Evolutionary conservation across 31 red algal species (phyloP), one percentile per base, ranked within the genome.

Genomic region (Odonthalia washingtoniensis): DNA sequence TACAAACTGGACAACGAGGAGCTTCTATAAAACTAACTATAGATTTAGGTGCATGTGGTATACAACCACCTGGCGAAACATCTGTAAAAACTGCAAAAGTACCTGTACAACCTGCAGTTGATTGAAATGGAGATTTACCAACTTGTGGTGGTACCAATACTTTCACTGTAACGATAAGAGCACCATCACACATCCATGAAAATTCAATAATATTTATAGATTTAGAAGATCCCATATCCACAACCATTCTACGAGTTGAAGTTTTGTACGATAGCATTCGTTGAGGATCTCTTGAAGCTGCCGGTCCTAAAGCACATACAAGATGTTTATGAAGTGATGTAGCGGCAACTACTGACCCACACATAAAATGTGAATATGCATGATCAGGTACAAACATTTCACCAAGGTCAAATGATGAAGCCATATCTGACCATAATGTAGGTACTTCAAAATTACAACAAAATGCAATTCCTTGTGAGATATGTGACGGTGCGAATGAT

Each of bases 381-480:
- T 92, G 90, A 60, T 87, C 76, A 1, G 90, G 90, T 44, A 92
- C 80, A 74, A 92, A 92, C 90, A 92, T 92, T 70, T 92, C 90
- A 38, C 90, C 90, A 37, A 92, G 73, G 18, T 92, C 75, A 49
- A 92, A 92, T 46, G 65, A 73, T 5, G 49, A 43, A 40, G 74
- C 37, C 74, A 92, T 80, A 75, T 92, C 90, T 35, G 74, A 41
- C 90, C 90, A 92, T 3, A 46, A 40, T 28, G 77, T 68, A 3
- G 90, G 90, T 28, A 84, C 82, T 46, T 61, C 41, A 72, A 92
- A 92, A 82, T 92, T 92, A 66, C 90, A 92, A 57, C 90, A 92
- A 62, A 92, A 92, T 18, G 82, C 90, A 35, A 92, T 68, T 2
- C 90, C 90, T 42, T 92, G 82, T 3, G 82, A 53, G 9, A 92